Percentiles rank a stretch among this genome's conserved stretches.
Conservation (phyloP, 305 asterid species). For the Galium porrigens region DNA sequence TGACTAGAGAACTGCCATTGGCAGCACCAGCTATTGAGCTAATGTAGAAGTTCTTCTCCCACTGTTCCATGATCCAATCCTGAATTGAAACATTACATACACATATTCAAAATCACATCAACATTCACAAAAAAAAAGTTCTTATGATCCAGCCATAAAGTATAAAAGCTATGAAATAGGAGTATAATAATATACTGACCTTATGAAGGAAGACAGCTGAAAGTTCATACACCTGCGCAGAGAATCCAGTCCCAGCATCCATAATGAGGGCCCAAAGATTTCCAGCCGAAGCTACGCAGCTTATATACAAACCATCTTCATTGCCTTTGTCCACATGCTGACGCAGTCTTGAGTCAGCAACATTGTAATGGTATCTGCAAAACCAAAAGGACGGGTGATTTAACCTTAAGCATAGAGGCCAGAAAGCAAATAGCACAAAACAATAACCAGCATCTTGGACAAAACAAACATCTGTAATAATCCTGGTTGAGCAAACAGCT, state of each 20-base stretch:
- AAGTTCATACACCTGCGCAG: slow-evolving; percentile 83
- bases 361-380: slow-evolving; percentile 87
- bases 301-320: slow-evolving; percentile 82
- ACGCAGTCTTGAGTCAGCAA: slow-evolving; percentile 76
- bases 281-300: slow-evolving; percentile 88
- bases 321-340: slow-evolving; percentile 97
- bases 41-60: slow-evolving; percentile 92
- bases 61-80: slow-evolving; percentile 99
- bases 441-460: background rate
- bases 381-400: slow-evolving; percentile 8
- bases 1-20: slow-evolving; percentile 86
- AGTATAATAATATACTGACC: slow-evolving; percentile 28
- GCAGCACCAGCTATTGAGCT: slow-evolving; percentile 96
- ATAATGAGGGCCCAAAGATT: slow-evolving; percentile 97
- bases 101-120: slow-evolving; percentile 11
- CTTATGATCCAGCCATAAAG: slow-evolving; percentile 10
- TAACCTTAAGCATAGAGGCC: background rate
- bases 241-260: slow-evolving; percentile 97
- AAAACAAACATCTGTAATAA: background rate
- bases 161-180: background rate
- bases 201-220: slow-evolving; percentile 81
- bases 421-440: background rate
- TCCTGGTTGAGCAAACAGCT: background rate
- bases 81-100: slow-evolving; percentile 20
- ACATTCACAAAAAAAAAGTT: slow-evolving; percentile 5